Conservation (phyloP, 176 grass and related monocot species). For the Zea mays region Zm-B73-REFERENCE-NAM-5.0 NC_050098.1:200514001-200514500, state of each 20-base stretch:
- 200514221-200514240: background rate
- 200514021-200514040: background rate
- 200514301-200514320: background rate
- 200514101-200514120: background rate
- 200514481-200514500: background rate
- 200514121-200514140: background rate
- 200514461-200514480: slow-evolving; percentile 6
- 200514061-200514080: background rate
- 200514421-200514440: background rate
- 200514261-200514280: background rate
- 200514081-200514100: background rate
- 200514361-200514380: background rate
- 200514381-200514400: background rate
- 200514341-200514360: slow-evolving; percentile 20
- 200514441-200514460: background rate
- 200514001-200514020: background rate
- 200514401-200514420: background rate
- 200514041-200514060: background rate
- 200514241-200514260: background rate
- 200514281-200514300: background rate
- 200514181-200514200: background rate
- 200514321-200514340: background rate
- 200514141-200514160: background rate
- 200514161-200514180: slow-evolving; percentile 4
- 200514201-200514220: background rate